Evolutionary conservation across 306 rosid species (phyloP), one percentile per base, ranked within the genome.

Genomic region (Psophocarpus tetragonolobus): DNA sequence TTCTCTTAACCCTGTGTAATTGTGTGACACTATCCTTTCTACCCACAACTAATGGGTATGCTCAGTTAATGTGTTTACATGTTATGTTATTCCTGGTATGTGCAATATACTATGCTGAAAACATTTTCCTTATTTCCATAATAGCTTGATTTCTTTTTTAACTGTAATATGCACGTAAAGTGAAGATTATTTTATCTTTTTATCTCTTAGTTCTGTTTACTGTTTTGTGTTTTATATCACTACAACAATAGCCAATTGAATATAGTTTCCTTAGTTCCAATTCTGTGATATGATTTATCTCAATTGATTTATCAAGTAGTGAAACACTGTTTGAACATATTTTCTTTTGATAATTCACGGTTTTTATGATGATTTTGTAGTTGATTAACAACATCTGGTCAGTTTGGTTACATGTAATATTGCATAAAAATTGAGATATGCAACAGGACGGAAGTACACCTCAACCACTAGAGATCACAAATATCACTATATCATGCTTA

Each of bases 41-140:
- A 18, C 54, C 39, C 56, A 39, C 74, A 81, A 63, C 66, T 62
- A 68, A 68, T 73, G 21, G 57, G 81, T 45, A 27, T 36, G 57
- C 27, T 72, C 36, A 38, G 78, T 26, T 39, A 74, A 27, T 69
- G 35, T 62, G 54, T 26, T 68, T 41, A 44, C 73, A 33, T 50
- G 48, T 17, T 17, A 36, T 71, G 33, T 30, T 62, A 47, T 61
- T 79, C 57, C 12, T 61, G 64, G 47, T 42, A 38, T 18, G 54
- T 77, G 76, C 48, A 21, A 9, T 58, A 42, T 68, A 60, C 39
- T 53, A 20, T 21, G 21, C 36, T 54, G 45, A 29, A 32, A 78
- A 36, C 30, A 41, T 48, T 39, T 39, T 78, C 14, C 20, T 14
- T 67, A 26, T 65, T 66, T 65, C 24, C 38, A 18, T 41, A 13